Conservation (phyloP, 2,329 filamentous ascomycete genomes). For the Pseudocercospora fijiensis region DNA sequence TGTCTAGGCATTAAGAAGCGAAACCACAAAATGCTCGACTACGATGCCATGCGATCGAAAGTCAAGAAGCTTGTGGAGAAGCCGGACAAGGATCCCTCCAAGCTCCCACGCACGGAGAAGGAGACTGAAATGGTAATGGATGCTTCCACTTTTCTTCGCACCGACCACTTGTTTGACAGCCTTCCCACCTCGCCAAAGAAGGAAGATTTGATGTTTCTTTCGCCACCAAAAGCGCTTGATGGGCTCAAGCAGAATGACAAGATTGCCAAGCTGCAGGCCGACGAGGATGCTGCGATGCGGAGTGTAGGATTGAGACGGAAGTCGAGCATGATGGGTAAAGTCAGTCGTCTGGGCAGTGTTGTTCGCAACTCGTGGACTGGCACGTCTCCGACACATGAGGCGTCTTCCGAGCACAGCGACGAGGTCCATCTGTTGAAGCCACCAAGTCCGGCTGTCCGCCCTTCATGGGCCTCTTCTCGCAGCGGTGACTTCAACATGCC, state of each 20-base stretch:
- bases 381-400: constrained; percentile 5
- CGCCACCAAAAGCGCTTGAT: constrained; percentile 32
- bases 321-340: constrained; percentile 17
- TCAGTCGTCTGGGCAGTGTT: constrained; percentile 16
- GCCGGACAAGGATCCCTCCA: constrained; percentile 96
- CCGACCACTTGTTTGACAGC: constrained; percentile 11
- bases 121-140: constrained; percentile 74
- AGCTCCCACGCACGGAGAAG: constrained; percentile 92
- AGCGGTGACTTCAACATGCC: constrained; percentile 15
- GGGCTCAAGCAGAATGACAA: constrained; percentile 23
- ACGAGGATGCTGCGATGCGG: constrained; percentile 22
- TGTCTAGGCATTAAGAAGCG: constrained; percentile 86
- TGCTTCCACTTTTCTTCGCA: constrained; percentile 20
- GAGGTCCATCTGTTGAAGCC: background rate
- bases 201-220: constrained; percentile 27
- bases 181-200: constrained; percentile 1
- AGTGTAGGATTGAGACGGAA: constrained; percentile 23
- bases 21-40: constrained; percentile 96
- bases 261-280: constrained; percentile 7
- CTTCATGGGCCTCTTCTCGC: background rate
- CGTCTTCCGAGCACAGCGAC: background rate
- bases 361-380: constrained; percentile 15
- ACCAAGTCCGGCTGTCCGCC: background rate
- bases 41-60: constrained; percentile 91
- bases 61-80: constrained; percentile 98